Evolutionary conservation across 805 yeast species (phyloP), one percentile per base, ranked within the genome.

Genomic region (Zygosaccharomyces kombuchaensis): DNA sequence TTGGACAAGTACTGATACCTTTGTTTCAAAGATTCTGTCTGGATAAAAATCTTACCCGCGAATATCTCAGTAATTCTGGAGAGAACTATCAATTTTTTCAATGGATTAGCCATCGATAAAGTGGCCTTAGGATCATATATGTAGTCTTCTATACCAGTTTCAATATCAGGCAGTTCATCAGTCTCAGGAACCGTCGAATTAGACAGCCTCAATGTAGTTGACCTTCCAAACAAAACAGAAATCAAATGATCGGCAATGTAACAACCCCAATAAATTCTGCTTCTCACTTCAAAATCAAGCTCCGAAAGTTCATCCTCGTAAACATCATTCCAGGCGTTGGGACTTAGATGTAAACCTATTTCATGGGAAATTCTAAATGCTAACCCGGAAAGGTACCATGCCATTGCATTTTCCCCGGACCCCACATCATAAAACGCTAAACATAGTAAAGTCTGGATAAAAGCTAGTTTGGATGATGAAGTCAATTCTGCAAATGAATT

Each of bases 331-430:
- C 82, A 78, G 9, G 74, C 74, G 45, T 75, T 68, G 2, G 82
- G 82, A 51, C 75, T 69, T 48, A 78, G 67, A 58, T 79, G 82
- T 54, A 78, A 73, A 1, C 84, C 84, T 23, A 79, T 62, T 59
- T 78, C 80, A 51, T 72, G 77, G 1, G 84, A 82, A 72, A 80
- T 77, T 48, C 84, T 63, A 57, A 79, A 71, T 6, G 81, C 84
- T 44, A 72, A 67, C 1, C 84, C 84, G 10, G 76, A 69, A 23
- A 77, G 64, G 71, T 77, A 73, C 85, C 84, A 80, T 3, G 82
- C 82, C 47, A 75, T 68, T 7, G 80, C 73, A 54, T 76, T 77
- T 43, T 72, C 67, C 2, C 82, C 82, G 45, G 69, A 70, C 48
- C 80, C 78, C 21, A 80, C 74, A 54, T 79, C 84, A 57, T 77